phyloP scores from a whole-genome alignment of 257 asterid genomes.

The Petrea volubilis region DNA sequence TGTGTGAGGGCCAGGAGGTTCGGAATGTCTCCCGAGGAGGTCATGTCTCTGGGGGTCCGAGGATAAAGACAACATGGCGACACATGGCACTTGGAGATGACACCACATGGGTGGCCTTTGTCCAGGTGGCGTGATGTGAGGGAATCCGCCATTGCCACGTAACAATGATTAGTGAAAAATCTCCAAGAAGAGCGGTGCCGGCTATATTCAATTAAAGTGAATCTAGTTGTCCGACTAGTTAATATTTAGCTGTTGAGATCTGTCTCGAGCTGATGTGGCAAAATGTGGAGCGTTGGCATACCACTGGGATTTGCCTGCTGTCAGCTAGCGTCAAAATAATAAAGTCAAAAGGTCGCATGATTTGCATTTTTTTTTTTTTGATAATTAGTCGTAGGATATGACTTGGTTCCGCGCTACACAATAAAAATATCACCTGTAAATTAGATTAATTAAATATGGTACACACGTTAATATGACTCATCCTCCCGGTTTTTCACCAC shows the following conservation, averaged over 20 bases:
- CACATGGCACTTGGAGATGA: no score
- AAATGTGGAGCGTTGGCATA: neutral
- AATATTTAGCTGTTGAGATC: neutral
- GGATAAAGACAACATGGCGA: no score
- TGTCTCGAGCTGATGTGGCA: constrained; percentile 9
- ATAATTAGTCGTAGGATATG: constrained; percentile 37
- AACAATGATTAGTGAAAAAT: no score
- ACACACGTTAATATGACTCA: constrained; percentile 53
- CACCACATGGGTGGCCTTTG: no score
- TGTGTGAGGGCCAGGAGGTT: no score
- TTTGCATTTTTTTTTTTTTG: no score
- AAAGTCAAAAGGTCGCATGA: constrained; percentile 15
- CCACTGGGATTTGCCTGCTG: neutral
- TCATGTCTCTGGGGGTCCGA: no score
- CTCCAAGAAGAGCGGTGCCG: neutral
- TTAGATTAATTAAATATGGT: neutral
- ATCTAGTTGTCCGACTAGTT: neutral
- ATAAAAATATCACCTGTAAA: neutral
- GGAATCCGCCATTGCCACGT: no score
- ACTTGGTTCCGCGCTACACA: constrained; percentile 54
- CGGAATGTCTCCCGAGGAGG: no score
- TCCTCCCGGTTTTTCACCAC: neutral
- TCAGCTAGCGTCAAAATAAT: constrained; percentile 9
- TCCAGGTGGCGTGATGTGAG: no score
- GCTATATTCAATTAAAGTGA: neutral